Evolutionary conservation across 75 land plant genomes (phyloP).

Genomic region (Picea glauca): DNA sequence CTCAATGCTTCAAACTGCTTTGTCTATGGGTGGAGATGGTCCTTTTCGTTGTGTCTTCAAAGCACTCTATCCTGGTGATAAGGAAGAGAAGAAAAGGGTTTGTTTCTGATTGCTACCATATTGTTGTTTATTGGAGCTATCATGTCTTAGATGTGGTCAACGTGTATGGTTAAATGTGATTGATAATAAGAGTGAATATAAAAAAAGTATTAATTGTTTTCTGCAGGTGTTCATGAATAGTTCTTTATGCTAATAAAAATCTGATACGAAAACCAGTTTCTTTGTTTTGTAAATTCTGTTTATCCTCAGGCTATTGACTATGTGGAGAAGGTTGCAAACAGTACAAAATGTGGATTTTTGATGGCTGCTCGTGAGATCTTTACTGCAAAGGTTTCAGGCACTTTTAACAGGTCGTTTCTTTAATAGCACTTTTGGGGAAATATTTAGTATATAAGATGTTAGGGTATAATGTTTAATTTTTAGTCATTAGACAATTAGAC

Average conservation of each 20-base stretch:
- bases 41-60: slow-evolving; percentile 75
- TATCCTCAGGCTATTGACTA: slow-evolving; percentile 71
- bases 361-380: slow-evolving; percentile 75
- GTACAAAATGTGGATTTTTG: slow-evolving; percentile 57
- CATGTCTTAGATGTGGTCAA: background rate
- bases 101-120: background rate
- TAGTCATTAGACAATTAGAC: too few species aligned
- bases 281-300: background rate
- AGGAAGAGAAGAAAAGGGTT: slow-evolving; percentile 80
- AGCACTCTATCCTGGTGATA: slow-evolving; percentile 70
- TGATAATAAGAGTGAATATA: background rate
- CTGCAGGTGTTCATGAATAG: background rate
- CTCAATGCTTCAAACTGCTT: slow-evolving; percentile 71
- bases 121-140: background rate
- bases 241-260: too few species aligned
- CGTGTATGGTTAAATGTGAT: background rate
- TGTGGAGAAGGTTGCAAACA: slow-evolving; percentile 34
- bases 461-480: too few species aligned
- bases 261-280: background rate
- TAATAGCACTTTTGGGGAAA: too few species aligned
- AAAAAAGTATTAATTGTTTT: background rate
- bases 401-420: slow-evolving; percentile 69
- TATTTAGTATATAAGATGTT: too few species aligned
- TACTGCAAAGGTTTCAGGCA: slow-evolving; percentile 85
- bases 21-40: slow-evolving; percentile 62